Conservation (phyloP, 805 yeast species). For the Cephaloascus albidus region DNA sequence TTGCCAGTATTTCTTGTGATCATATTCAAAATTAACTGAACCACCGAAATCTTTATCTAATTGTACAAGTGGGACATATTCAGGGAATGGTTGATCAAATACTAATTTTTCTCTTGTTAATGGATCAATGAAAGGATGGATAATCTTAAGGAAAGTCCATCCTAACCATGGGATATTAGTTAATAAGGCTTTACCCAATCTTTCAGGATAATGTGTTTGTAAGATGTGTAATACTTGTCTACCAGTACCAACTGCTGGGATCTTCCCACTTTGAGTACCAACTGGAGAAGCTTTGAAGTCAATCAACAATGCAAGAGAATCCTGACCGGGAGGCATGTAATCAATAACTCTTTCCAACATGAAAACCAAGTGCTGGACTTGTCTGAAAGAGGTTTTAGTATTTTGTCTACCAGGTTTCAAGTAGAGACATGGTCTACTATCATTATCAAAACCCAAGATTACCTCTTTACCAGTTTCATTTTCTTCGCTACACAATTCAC, state of each 20-base stretch:
- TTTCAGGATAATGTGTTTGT: conserved; percentile 96
- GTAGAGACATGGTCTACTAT: conserved; percentile 85
- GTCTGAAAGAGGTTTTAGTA: conserved; percentile 81
- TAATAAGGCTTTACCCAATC: conserved; percentile 85
- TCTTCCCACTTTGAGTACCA: conserved; percentile 49
- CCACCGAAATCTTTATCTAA: conserved; percentile 83
- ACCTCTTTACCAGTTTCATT: conserved; percentile 91
- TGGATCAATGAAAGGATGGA: conserved; percentile 95
- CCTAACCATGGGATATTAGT: conserved; percentile 93
- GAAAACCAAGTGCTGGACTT: conserved; percentile 92
- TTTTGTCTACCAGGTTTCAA: conserved; percentile 93
- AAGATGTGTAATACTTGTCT: conserved; percentile 87
- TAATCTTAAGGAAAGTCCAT: conserved; percentile 84
- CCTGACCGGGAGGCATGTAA: conserved; percentile 96
- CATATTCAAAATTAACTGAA: conserved; percentile 69
- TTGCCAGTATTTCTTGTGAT: conserved; percentile 76
- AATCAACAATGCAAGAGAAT: conserved; percentile 80
- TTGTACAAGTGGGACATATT: conserved; percentile 75
- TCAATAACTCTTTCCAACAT: conserved; percentile 90
- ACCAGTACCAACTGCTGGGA: conserved; percentile 85
- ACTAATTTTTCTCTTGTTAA: conserved; percentile 88
- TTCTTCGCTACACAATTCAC: conserved; percentile 51
- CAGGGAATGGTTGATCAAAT: conserved; percentile 78
- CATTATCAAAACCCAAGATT: conserved; percentile 83
- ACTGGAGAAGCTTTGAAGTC: conserved; percentile 81